Evolutionary conservation across 805 yeast species (phyloP).

Genomic region (Nakazawaea sp.): DNA sequence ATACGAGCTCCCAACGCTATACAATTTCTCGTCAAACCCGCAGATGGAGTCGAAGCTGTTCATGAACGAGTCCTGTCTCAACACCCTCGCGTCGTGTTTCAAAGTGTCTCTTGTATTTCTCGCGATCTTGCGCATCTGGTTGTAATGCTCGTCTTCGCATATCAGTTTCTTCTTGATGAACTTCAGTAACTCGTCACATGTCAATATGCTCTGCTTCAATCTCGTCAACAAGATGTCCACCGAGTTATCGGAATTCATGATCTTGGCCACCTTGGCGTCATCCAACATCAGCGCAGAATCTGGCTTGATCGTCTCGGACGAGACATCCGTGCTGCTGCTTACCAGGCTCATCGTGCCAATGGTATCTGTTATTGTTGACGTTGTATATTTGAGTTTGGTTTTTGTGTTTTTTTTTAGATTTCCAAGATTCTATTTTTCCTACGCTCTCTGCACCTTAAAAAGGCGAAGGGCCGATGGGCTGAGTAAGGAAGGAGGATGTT

Average conservation of each 20-base stretch:
- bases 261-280: slow-evolving; percentile 41
- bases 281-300: slow-evolving; percentile 24
- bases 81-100: slow-evolving; percentile 32
- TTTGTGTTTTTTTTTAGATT: too few relatives aligned
- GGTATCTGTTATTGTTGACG: too few relatives aligned
- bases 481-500: too few relatives aligned
- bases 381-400: too few relatives aligned
- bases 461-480: too few relatives aligned
- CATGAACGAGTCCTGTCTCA: slow-evolving; percentile 62
- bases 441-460: too few relatives aligned
- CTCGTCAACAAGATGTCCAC: slow-evolving; percentile 66
- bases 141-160: slow-evolving; percentile 72
- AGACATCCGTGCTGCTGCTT: too few relatives aligned
- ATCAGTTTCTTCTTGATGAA: slow-evolving; percentile 73
- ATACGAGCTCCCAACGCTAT: slow-evolving; percentile 64
- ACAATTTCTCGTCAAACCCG: slow-evolving; percentile 69
- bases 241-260: slow-evolving; percentile 67
- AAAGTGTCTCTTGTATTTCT: slow-evolving; percentile 43
- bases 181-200: slow-evolving; percentile 80
- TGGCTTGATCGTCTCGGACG: too few relatives aligned
- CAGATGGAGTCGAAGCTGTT: slow-evolving; percentile 61
- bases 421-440: too few relatives aligned
- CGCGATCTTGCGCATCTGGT: slow-evolving; percentile 67
- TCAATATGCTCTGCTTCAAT: slow-evolving; percentile 69
- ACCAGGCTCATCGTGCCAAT: too few relatives aligned